phyloP scores from a whole-genome alignment of 306 rosid species.

The Castanea crenata region DNA sequence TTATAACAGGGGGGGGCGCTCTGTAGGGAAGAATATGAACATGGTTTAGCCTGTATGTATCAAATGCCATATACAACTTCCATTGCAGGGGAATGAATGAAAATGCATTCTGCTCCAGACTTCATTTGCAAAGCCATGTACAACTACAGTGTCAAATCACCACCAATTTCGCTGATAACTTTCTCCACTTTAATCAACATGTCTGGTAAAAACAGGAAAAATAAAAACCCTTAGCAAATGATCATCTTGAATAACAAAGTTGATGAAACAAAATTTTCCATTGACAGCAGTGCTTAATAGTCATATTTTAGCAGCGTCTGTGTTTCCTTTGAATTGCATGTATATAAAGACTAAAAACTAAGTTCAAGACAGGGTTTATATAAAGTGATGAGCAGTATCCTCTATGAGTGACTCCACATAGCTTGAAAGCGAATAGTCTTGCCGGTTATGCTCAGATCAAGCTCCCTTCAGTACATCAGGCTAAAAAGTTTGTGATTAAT shows the following conservation, averaged over 20 bases:
- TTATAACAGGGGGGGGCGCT: background rate
- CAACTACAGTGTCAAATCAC: constrained; percentile 47
- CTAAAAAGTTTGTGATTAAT: background rate
- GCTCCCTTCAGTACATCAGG: no score
- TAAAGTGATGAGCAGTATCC: background rate
- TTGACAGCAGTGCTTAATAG: background rate
- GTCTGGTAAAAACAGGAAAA: constrained; percentile 43
- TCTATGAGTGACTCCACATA: background rate
- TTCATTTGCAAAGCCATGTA: constrained; percentile 23
- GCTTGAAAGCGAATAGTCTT: no score
- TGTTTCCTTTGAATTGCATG: no score
- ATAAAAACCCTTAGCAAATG: background rate
- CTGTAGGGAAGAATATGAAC: background rate
- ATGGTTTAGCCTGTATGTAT: background rate
- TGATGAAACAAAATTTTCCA: background rate
- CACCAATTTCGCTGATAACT: constrained; percentile 66
- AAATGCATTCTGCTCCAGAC: constrained; percentile 17
- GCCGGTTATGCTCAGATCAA: no score
- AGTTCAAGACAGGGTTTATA: background rate
- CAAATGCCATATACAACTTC: background rate
- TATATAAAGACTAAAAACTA: no score
- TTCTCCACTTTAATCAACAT: constrained; percentile 86
- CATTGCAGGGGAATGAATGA: constrained; percentile 5
- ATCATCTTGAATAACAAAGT: background rate
- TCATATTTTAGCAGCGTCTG: no score